phyloP scores from a whole-genome alignment of 2,329 filamentous ascomycete genomes.

The Xenosphaeropsis pyriputrescens region DNA sequence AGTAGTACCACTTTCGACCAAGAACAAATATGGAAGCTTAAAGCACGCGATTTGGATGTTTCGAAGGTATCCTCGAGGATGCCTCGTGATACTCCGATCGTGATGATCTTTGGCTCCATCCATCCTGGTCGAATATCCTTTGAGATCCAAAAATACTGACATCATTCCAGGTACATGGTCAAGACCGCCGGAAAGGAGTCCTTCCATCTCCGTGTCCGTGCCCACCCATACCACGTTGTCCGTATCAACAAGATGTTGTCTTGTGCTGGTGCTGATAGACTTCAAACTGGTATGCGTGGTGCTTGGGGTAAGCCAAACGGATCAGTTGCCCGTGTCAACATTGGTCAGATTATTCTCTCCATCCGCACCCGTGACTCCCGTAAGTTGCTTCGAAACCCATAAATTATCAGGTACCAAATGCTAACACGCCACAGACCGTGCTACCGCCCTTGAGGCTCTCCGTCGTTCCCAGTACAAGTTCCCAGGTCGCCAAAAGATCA shows the following conservation, averaged over 20 bases:
- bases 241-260: conserved; percentile 99
- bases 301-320: conserved; percentile 99
- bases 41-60: too few relatives aligned
- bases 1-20: conserved; percentile 1
- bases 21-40: too few relatives aligned
- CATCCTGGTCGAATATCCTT: neutral
- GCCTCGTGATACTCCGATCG: too few relatives aligned
- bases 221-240: conserved; percentile 99
- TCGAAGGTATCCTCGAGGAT: too few relatives aligned
- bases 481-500: conserved; percentile 99
- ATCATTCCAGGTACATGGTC: conserved; percentile 36
- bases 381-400: conserved; percentile 28
- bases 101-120: neutral
- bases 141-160: conserved; percentile 1
- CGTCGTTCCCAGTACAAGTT: conserved; percentile 99
- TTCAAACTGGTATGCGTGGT: conserved; percentile 99
- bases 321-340: conserved; percentile 98
- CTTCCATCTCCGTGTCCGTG: conserved; percentile 67
- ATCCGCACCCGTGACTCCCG: conserved; percentile 91
- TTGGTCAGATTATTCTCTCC: conserved; percentile 96
- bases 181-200: conserved; percentile 58
- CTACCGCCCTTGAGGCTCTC: conserved; percentile 92
- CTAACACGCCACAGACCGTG: conserved; percentile 49
- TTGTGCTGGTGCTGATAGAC: conserved; percentile 99
- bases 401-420: neutral